Evolutionary conservation across 495 filamentous ascomycete species (phyloP).

Genomic region (Immersiella caudata): DNA sequence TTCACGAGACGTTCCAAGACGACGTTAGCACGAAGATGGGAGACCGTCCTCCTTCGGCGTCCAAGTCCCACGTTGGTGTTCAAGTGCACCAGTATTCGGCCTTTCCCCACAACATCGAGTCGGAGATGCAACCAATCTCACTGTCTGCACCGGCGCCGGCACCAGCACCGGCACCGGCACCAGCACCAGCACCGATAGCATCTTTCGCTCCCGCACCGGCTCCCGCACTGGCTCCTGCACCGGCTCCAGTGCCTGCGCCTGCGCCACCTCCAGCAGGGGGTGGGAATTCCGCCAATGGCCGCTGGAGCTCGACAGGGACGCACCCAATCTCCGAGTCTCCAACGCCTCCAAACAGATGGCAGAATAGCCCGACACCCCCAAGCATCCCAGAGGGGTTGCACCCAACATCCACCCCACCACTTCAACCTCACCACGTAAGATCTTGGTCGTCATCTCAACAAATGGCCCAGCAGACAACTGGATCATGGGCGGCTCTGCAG

Average conservation of each 20-base stretch:
- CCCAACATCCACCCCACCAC: background rate
- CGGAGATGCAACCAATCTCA: background rate
- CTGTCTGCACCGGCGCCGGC: background rate
- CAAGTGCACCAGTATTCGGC: slow-evolving; percentile 6
- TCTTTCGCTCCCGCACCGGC: background rate
- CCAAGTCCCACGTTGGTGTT: slow-evolving; percentile 6
- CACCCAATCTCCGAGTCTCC: background rate
- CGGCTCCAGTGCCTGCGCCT: background rate
- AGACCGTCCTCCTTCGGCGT: background rate
- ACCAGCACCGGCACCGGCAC: background rate
- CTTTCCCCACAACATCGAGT: background rate
- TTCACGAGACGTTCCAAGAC: background rate
- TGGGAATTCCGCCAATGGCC: slow-evolving; percentile 6
- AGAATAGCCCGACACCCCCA: slow-evolving; percentile 4
- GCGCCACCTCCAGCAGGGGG: background rate
- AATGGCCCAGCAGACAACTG: background rate
- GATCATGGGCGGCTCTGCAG: background rate
- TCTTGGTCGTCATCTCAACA: background rate
- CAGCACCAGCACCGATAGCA: no score
- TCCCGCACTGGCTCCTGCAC: background rate
- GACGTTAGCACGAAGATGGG: background rate
- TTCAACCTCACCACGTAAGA: background rate
- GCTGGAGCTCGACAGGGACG: background rate
- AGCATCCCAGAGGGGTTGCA: background rate
- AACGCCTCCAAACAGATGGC: background rate